Conservation (phyloP, 1,284 basidiomycete species). For the Marasmius oreades region DNA sequence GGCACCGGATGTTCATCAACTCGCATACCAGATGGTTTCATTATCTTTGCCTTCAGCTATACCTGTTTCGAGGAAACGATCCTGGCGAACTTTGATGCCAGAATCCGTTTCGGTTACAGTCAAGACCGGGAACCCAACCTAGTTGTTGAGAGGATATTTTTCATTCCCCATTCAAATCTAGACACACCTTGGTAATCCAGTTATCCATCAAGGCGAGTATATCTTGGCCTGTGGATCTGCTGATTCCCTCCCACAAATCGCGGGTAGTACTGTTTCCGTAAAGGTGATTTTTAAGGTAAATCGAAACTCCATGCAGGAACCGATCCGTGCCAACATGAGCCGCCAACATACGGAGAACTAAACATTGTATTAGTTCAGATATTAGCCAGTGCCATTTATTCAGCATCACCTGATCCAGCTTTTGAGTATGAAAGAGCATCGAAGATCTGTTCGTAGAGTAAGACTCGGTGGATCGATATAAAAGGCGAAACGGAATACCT, state of each 20-base stretch:
- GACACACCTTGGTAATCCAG: constrained; percentile 82
- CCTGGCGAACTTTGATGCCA: constrained; percentile 79
- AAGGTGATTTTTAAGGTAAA: constrained; percentile 82
- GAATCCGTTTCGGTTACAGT: constrained; percentile 77
- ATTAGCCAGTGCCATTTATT: background rate
- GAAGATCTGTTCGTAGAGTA: constrained; percentile 57
- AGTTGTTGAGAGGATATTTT: background rate
- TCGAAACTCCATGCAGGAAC: constrained; percentile 85
- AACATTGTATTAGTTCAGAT: constrained; percentile 8
- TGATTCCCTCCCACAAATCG: constrained; percentile 93
- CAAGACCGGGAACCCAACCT: constrained; percentile 87
- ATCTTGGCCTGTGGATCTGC: constrained; percentile 37
- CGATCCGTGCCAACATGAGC: constrained; percentile 89
- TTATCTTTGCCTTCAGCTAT: constrained; percentile 80
- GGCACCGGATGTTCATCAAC: constrained; percentile 1
- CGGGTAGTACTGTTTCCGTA: constrained; percentile 85
- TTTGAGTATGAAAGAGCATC: constrained; percentile 86
- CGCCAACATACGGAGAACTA: constrained; percentile 93
- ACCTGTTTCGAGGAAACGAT: constrained; percentile 90
- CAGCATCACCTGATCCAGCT: constrained; percentile 68
- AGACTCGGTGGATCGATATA: background rate
- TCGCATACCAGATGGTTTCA: constrained; percentile 80
- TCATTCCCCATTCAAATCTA: constrained; percentile 10
- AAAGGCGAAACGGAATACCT: background rate
- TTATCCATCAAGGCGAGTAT: constrained; percentile 85